A percentile compares a stretch with the other conserved stretches of the same genome.
These are phyloP conservation scores for Phialophora expanda DNA, from an alignment of 2,329 filamentous ascomycete species.

Conservation along the genomic window DNA sequence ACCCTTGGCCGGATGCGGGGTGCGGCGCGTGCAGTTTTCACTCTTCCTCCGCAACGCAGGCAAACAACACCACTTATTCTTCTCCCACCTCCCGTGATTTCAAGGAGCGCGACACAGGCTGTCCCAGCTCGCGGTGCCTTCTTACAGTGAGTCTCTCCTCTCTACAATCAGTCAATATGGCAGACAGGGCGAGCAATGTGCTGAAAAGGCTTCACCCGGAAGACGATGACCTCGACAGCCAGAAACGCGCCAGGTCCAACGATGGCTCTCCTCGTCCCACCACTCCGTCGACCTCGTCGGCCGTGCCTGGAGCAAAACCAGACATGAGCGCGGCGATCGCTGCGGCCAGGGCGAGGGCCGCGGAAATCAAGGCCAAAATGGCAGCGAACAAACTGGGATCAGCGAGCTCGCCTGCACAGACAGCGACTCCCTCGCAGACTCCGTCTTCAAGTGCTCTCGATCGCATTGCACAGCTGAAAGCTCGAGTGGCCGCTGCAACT, in stretches of 20 bases:
- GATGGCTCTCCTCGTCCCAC: slow-evolving; percentile 55
- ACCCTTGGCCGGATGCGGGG: no score
- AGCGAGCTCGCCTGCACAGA: slow-evolving; percentile 36
- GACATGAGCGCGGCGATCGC: slow-evolving; percentile 56
- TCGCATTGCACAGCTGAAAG: slow-evolving; percentile 79
- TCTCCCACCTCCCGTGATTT: not conserved
- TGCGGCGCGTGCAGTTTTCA: no score
- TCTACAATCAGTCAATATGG: slow-evolving; percentile 25
- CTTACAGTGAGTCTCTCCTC: slow-evolving; percentile 31
- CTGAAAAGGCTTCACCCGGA: slow-evolving; percentile 57
- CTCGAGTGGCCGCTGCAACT: slow-evolving; percentile 77
- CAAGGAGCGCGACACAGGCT: not conserved
- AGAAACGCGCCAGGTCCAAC: slow-evolving; percentile 57
- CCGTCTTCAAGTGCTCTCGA: slow-evolving; percentile 59
- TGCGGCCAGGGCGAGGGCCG: slow-evolving; percentile 55
- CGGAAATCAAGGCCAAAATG: slow-evolving; percentile 55
- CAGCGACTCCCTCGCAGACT: slow-evolving; percentile 45
- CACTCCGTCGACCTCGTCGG: slow-evolving; percentile 42
- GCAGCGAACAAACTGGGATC: slow-evolving; percentile 44
- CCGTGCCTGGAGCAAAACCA: slow-evolving; percentile 36
- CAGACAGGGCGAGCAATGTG: slow-evolving; percentile 38
- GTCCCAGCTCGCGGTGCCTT: not conserved
- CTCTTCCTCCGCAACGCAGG: slow-evolving; percentile 6
- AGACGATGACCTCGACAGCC: slow-evolving; percentile 51
- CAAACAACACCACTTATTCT: not conserved